Percentiles rank a stretch among this genome's conserved stretches.
These are phyloP conservation scores for Beauveria australis DNA, from an alignment of 2,329 filamentous ascomycete species.

Conservation along the genomic window DNA sequence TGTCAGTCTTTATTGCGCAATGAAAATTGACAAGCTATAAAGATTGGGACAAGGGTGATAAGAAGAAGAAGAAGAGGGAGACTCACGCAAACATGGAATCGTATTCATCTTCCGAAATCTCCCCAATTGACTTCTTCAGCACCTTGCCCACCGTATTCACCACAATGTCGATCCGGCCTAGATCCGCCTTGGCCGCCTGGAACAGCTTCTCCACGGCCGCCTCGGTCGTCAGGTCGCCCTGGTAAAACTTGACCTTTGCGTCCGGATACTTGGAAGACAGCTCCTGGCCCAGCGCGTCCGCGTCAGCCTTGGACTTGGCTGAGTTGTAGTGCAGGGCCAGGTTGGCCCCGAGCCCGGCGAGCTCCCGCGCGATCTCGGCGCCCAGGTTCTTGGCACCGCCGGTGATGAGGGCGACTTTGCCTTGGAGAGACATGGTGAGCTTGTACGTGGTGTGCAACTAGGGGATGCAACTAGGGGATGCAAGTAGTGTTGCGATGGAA, in stretches of 20 bases:
- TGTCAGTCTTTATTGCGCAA: background rate
- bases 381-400: slow-evolving; percentile 53
- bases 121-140: slow-evolving; percentile 36
- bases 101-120: slow-evolving; percentile 36
- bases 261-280: slow-evolving; percentile 25
- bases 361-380: slow-evolving; percentile 47
- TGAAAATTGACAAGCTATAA: no score
- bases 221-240: slow-evolving; percentile 34
- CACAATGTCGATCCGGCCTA: slow-evolving; percentile 39
- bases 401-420: slow-evolving; percentile 42
- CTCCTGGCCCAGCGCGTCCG: slow-evolving; percentile 26
- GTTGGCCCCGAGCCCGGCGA: slow-evolving; percentile 46
- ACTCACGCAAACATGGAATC: slow-evolving; percentile 38
- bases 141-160: slow-evolving; percentile 44
- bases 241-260: slow-evolving; percentile 30
- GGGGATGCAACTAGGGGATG: no score
- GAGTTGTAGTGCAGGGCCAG: slow-evolving; percentile 52
- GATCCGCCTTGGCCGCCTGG: slow-evolving; percentile 28
- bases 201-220: slow-evolving; percentile 33
- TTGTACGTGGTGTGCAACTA: no score
- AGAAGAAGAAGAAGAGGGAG: background rate
- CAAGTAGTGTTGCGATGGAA: background rate
- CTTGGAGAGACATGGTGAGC: slow-evolving; percentile 25
- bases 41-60: no score
- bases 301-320: slow-evolving; percentile 27